These are phyloP conservation scores for Aspergillus costaricaensis DNA, from an alignment of 2,329 filamentous ascomycete genomes.

Conservation along the genomic window DNA sequence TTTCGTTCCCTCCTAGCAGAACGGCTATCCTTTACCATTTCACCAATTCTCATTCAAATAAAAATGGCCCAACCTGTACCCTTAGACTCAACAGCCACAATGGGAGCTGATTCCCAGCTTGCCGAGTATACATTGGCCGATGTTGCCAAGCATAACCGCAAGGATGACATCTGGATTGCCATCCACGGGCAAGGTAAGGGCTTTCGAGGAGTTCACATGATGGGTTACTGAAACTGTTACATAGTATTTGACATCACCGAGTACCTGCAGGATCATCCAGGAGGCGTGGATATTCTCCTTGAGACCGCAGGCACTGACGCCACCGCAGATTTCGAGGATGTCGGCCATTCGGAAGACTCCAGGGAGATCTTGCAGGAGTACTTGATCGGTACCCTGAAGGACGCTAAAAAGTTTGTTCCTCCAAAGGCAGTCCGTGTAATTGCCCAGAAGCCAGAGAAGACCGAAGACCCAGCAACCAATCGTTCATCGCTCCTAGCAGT, in stretches of 20 bases:
- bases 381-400: slow-evolving; percentile 39
- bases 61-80: background rate
- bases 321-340: slow-evolving; percentile 43
- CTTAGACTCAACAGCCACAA: background rate
- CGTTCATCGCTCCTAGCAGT: slow-evolving; percentile 34
- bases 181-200: slow-evolving; percentile 58
- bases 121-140: slow-evolving; percentile 31
- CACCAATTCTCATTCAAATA: background rate
- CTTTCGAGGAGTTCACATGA: background rate
- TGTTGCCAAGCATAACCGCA: slow-evolving; percentile 53
- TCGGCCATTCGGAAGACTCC: slow-evolving; percentile 49
- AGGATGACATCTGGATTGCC: slow-evolving; percentile 56
- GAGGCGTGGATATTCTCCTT: slow-evolving; percentile 40
- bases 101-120: slow-evolving; percentile 5
- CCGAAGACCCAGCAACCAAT: slow-evolving; percentile 11
- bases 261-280: slow-evolving; percentile 61
- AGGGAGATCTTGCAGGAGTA: slow-evolving; percentile 41
- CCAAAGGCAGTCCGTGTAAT: slow-evolving; percentile 26
- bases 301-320: slow-evolving; percentile 46
- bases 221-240: background rate
- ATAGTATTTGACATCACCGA: slow-evolving; percentile 50
- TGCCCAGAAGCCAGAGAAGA: slow-evolving; percentile 14
- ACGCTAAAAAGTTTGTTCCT: slow-evolving; percentile 21
- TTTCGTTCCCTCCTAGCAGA: background rate
- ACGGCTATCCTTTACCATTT: background rate